Conservation (phyloP, 2,329 filamentous ascomycete genomes). For the Scedosporium aurantiacum region DNA sequence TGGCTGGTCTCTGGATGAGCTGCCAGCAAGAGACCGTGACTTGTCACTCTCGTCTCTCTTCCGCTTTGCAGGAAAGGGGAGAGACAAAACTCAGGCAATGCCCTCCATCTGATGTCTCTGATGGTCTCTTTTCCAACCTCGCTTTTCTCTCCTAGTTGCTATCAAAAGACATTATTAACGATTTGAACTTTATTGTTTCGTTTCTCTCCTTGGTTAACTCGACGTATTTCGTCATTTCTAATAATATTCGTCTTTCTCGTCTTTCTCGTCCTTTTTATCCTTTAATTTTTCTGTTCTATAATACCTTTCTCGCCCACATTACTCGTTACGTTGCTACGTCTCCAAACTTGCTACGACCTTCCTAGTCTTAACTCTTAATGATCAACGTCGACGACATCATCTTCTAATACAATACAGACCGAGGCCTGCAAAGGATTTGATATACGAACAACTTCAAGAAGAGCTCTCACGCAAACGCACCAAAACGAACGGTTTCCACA, state of each 20-base stretch:
- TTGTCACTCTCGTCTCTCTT: no score
- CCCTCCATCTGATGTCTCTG: background rate
- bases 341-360: no score
- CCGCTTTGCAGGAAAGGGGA: background rate
- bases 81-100: background rate
- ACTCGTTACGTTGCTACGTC: background rate
- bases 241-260: background rate
- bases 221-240: background rate
- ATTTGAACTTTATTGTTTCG: background rate
- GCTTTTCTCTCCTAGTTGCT: background rate
- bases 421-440: background rate
- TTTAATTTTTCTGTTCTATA: background rate
- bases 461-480: background rate
- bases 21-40: background rate
- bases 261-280: background rate
- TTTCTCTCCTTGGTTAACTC: background rate
- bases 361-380: background rate
- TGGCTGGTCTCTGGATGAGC: background rate
- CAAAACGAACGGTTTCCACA: no score
- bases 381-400: background rate
- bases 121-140: constrained; percentile 1
- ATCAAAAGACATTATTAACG: background rate
- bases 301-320: background rate
- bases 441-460: background rate
- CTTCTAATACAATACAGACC: background rate